These are phyloP conservation scores for Eucalyptus polyanthemos DNA, from an alignment of 345 rosid species.

Conservation along the genomic window DNA sequence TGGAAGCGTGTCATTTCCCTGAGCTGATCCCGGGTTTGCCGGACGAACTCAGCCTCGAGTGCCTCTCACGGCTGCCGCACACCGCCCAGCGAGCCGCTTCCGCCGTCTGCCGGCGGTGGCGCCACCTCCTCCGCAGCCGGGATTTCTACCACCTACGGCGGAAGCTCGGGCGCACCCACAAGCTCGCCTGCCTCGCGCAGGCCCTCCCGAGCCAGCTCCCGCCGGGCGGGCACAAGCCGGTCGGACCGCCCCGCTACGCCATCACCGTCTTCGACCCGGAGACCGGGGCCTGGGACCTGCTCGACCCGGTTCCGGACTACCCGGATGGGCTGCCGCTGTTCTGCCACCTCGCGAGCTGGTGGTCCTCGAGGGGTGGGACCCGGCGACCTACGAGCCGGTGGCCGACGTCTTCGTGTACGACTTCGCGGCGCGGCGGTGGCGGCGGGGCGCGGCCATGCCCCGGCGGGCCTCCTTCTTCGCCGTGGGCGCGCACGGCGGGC, in stretches of 20 bases:
- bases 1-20: neutral
- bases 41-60: conserved; percentile 30
- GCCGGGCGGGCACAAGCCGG: neutral
- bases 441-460: conserved; percentile 23
- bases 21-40: conserved; percentile 32
- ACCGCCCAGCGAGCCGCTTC: conserved; percentile 16
- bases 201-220: neutral
- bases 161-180: conserved; percentile 3
- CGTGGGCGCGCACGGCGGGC: too few species aligned
- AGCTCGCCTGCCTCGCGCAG: conserved; percentile 23
- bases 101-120: conserved; percentile 29
- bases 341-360: conserved; percentile 22
- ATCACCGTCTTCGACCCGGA: conserved; percentile 21
- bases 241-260: conserved; percentile 2
- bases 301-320: conserved; percentile 20
- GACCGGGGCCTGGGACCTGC: conserved; percentile 10
- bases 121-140: conserved; percentile 7
- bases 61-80: conserved; percentile 22
- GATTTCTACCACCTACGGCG: conserved; percentile 19
- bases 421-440: conserved; percentile 32
- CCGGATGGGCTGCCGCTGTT: conserved; percentile 34
- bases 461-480: neutral
- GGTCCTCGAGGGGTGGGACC: conserved; percentile 46
- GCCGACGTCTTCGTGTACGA: conserved; percentile 26
- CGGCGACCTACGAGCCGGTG: conserved; percentile 18